phyloP scores from a whole-genome alignment of 306 rosid species.

The Castanea crenata region DNA sequence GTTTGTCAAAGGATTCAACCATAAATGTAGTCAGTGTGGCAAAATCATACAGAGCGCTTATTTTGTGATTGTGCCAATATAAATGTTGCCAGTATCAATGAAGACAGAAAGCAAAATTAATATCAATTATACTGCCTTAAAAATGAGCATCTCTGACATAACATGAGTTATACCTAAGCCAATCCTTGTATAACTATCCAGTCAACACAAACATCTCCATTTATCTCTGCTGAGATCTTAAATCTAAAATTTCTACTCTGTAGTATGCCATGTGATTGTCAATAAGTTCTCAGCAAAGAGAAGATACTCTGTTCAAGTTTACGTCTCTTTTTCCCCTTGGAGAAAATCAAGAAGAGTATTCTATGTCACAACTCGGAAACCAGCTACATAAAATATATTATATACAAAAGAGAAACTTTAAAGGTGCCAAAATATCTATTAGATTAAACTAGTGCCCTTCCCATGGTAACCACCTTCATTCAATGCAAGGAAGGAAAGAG shows the following conservation, averaged over 20 bases:
- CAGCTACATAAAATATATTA: neutral
- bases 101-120: neutral
- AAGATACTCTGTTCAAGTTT: neutral
- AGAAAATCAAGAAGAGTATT: neutral
- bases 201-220: too few species aligned
- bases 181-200: too few species aligned
- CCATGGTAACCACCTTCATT: neutral
- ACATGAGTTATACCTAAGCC: neutral
- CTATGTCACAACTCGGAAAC: neutral
- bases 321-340: neutral
- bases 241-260: neutral
- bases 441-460: constrained; percentile 18
- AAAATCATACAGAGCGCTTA: too few species aligned
- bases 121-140: neutral
- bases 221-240: too few species aligned
- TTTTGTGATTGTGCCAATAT: too few species aligned
- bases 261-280: neutral
- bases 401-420: neutral
- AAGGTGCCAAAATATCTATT: constrained; percentile 7
- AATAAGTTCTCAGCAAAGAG: neutral
- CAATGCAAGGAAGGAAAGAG: neutral
- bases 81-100: too few species aligned
- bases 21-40: too few species aligned
- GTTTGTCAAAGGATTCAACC: too few species aligned
- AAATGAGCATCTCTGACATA: neutral